Conservation (phyloP, 2,329 filamentous ascomycete genomes). For the Myriosclerotinia curreyana region DNA sequence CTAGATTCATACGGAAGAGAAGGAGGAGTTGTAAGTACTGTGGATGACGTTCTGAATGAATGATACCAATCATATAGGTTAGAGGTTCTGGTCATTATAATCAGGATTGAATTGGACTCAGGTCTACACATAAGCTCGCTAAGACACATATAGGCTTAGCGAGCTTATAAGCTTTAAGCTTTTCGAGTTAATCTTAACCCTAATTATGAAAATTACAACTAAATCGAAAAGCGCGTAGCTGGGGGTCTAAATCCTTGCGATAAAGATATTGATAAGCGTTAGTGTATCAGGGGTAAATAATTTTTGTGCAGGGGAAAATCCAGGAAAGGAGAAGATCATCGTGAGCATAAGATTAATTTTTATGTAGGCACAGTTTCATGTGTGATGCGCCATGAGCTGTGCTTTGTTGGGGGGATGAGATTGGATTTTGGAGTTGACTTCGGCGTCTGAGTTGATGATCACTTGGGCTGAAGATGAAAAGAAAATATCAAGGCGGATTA, state of each 20-base stretch:
- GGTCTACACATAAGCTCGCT: too few relatives aligned
- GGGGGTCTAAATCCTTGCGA: constrained; percentile 8
- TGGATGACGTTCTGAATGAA: neutral
- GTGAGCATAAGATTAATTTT: neutral
- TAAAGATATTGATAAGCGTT: neutral
- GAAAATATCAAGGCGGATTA: neutral
- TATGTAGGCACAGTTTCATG: constrained; percentile 15
- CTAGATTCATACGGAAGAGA: neutral
- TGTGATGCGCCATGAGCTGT: constrained; percentile 14
- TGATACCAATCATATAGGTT: too few relatives aligned
- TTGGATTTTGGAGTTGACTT: constrained; percentile 2
- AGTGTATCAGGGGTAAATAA: neutral
- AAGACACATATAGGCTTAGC: too few relatives aligned
- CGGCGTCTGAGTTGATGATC: neutral
- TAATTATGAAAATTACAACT: too few relatives aligned
- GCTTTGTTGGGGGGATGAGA: constrained; percentile 3
- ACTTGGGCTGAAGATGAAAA: neutral
- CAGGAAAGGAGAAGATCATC: neutral
- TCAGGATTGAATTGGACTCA: too few relatives aligned
- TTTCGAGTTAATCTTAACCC: too few relatives aligned
- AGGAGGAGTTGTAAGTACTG: neutral
- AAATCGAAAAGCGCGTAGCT: constrained; percentile 17
- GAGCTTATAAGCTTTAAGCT: too few relatives aligned
- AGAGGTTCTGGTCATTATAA: too few relatives aligned
- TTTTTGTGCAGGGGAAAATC: neutral